These are phyloP conservation scores for Rhynchospora pubera DNA, from an alignment of 176 grass and related monocot genomes.

Conservation along the genomic window DNA sequence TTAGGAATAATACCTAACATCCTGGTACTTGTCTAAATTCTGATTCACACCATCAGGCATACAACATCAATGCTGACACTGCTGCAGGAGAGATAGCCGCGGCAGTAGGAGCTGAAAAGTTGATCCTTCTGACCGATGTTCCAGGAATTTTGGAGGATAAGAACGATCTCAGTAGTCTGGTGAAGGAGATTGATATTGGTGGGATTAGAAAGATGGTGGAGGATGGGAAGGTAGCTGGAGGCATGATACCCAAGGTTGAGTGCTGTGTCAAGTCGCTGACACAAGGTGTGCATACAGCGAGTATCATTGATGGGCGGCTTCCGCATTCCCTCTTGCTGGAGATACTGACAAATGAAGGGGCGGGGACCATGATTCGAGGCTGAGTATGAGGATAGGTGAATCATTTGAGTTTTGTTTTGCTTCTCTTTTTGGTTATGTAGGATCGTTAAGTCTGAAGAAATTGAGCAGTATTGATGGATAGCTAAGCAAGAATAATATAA, in stretches of 20 bases:
- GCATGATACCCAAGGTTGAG: conserved; percentile 88
- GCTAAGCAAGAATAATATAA: not conserved
- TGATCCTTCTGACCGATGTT: conserved; percentile 69
- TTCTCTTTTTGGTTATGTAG: not conserved
- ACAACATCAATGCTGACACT: conserved; percentile 89
- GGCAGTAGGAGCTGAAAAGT: conserved; percentile 67
- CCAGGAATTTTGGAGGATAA: conserved; percentile 54
- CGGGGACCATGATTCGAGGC: conserved; percentile 73
- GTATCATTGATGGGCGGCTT: conserved; percentile 72
- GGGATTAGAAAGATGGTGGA: conserved; percentile 51
- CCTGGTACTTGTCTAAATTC: not conserved
- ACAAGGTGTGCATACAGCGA: conserved; percentile 61
- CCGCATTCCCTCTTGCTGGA: conserved; percentile 78
- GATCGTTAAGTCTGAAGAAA: not conserved
- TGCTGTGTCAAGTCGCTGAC: conserved; percentile 61
- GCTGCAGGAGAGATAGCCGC: conserved; percentile 68
- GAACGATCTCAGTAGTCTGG: conserved; percentile 49
- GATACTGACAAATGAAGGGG: conserved; percentile 76
- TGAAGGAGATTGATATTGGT: conserved; percentile 60
- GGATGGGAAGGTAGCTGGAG: conserved; percentile 68
- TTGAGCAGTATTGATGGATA: not conserved
- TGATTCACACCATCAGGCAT: conserved; percentile 29
- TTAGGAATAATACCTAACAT: not conserved
- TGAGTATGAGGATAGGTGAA: conserved; percentile 13
- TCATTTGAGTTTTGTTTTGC: not conserved